Conservation (phyloP, 352 stramenopile species). For the Peronospora destructor region DNA sequence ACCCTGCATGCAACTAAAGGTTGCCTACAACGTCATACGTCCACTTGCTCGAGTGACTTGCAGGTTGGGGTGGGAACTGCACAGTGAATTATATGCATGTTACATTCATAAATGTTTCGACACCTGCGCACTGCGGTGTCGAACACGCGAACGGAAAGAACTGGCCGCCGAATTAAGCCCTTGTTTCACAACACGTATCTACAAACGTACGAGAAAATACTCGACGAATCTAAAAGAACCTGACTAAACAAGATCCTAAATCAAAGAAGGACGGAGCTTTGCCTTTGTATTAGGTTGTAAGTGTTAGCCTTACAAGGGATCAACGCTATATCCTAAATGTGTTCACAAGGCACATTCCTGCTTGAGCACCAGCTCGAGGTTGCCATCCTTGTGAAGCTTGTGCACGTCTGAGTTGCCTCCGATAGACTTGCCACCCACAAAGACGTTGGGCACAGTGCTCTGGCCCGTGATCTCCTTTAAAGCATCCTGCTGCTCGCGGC, state of each 20-base stretch:
- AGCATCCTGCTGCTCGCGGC: slow-evolving; percentile 52
- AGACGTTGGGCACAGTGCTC: slow-evolving; percentile 95
- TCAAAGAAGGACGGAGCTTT: slow-evolving; percentile 1
- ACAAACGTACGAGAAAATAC: no score
- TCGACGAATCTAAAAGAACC: no score
- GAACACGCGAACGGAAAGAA: neutral
- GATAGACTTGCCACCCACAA: slow-evolving; percentile 91
- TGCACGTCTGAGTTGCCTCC: slow-evolving; percentile 94
- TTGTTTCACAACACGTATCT: no score
- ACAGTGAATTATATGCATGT: neutral
- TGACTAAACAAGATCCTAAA: neutral
- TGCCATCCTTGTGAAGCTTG: slow-evolving; percentile 73
- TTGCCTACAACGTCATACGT: no score
- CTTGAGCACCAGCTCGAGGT: slow-evolving; percentile 87
- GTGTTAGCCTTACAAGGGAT: neutral
- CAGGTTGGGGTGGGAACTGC: neutral
- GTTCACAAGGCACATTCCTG: slow-evolving; percentile 42
- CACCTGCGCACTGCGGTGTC: neutral
- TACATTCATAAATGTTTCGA: neutral
- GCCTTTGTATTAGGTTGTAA: slow-evolving; percentile 8
- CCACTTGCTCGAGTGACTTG: neutral
- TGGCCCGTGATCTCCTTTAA: slow-evolving; percentile 78
- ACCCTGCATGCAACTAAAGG: no score
- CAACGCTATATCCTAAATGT: slow-evolving; percentile 16
- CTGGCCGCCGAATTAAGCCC: no score